Base-by-base conservation (phyloP, 2,329 filamentous ascomycete genomes). In the Botrytis elliptica region DNA sequence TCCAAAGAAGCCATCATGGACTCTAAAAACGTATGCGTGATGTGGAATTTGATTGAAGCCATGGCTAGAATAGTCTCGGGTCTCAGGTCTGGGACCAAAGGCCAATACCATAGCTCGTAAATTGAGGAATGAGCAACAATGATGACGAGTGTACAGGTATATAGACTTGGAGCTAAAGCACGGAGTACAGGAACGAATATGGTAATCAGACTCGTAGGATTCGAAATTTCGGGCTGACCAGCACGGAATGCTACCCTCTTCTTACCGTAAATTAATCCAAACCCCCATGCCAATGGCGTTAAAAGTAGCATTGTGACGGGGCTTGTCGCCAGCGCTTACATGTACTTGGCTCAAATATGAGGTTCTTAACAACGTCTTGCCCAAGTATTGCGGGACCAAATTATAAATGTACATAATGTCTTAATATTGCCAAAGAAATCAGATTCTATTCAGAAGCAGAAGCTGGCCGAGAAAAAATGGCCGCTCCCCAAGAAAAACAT, bases 111-210 rank as follows among this genome's bases (percentile, higher is more conserved):
- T n/a, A n/a, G 44, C 44, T 66, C 44, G 44, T 36, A 38, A 38
- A 22, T n/a, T n/a, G 44, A 66, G 64, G 64, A 66, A 66, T n/a
- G 64, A 66, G 18, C 64, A 66, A n/a, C 29, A 22, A n/a, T 4
- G 8, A 14, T 66, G 44, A 66, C 33, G 64, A 52, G 52, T 9
- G 18, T 14, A 18, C 14, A 40, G 14, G 22, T 38, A n/a, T n/a
- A 38, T 38, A 66, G 44, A 66, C 29, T 66, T 66, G 29, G 29
- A 66, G 36, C 42, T 36, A 49, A 12, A 66, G 20, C 14, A 38
- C 29, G 44, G 42, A 25, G 44, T 10, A 49, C 33, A 38, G 12
- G 64, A 44, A 36, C 29, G 29, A 36, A 49, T 4, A 25, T 20
- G 14, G 36, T 29, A 49, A 66, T 20, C 63, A 25, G 14, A 25